A percentile compares a stretch with the other conserved stretches of the same genome.
Evolutionary conservation across 176 grass and related monocot genomes (phyloP).

Genomic region (Zea mays): DNA sequence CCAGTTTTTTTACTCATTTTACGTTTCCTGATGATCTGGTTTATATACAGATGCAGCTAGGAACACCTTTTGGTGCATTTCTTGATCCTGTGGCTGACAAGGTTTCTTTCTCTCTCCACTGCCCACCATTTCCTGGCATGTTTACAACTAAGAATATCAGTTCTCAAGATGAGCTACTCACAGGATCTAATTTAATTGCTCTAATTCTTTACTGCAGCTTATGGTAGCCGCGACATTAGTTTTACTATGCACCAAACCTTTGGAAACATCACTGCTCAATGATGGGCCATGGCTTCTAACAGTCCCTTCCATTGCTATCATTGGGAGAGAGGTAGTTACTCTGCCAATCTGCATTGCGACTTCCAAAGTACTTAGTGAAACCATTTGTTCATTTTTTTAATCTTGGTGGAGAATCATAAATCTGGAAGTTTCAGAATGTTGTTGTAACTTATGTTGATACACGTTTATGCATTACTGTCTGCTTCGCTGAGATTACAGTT

Average conservation of each 20-base stretch:
- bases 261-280: constrained; percentile 63
- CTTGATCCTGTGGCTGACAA: constrained; percentile 99
- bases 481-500: constrained; percentile 12
- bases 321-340: constrained; percentile 94
- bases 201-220: constrained; percentile 59
- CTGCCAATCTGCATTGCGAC: not conserved
- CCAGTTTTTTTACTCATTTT: not conserved
- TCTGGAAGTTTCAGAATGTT: constrained; percentile 2
- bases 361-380: constrained; percentile 8
- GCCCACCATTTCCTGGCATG: not conserved
- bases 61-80: constrained; percentile 98
- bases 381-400: not conserved
- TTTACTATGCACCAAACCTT: constrained; percentile 79
- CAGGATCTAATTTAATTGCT: constrained; percentile 25
- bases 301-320: constrained; percentile 95
- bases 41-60: constrained; percentile 77
- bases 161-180: not conserved
- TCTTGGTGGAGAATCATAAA: not conserved
- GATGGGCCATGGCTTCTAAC: constrained; percentile 82
- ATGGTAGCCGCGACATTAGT: constrained; percentile 97
- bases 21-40: constrained; percentile 15
- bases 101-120: constrained; percentile 52
- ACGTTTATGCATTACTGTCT: not conserved
- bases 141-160: constrained; percentile 11
- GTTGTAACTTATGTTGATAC: constrained; percentile 13